Evolutionary conservation across 2,329 filamentous ascomycete genomes (phyloP), one percentile per base, ranked within the genome.

Genomic region (Fusarium heterosporum): DNA sequence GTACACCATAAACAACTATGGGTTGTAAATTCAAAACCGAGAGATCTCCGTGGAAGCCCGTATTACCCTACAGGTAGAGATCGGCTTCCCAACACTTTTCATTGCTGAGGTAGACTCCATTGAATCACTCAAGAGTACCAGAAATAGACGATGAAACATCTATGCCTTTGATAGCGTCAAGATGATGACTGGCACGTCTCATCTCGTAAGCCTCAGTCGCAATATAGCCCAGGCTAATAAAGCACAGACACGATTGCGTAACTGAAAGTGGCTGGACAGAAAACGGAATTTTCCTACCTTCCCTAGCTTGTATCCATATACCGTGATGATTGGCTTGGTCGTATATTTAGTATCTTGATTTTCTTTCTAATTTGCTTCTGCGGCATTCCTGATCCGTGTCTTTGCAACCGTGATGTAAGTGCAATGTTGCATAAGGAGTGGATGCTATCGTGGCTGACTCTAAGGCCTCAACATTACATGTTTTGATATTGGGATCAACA

Each of bases 401-500:
- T 26, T 28, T 51, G 43, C 50, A 65, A 60, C 64, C 61, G 62
- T 52, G 39, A 52, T 38, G 26, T 40, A 32, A 49, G 40, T 40
- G 42, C 34, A 42, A 4, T 6, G 14, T 26, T 14, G 46, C 6
- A 40, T 29, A 12, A 42, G 14, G 34, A 49, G 45, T 64, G 61
- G 61, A 58, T 62, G 32, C 36, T 8, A 36, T 53, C 41, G 36
- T 48, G 55, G 49, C 55, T 65, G 22, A 22, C 55, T 16, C 9
- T n/a, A 7, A n/a, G n/a, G 34, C 34, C 34, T 36, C 16, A n/a
- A 36, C 14, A 32, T 9, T 14, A 22, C 43, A 29, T 55, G 30
- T 39, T 39, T 28, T 42, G 16, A 59, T 34, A 66, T 68, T 68
- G 38, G 25, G 65, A 66, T 69, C 61, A 55, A 47, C 51, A 56